Conservation (phyloP, 495 filamentous ascomycete genomes). For the Aspergillus campestris region DNA sequence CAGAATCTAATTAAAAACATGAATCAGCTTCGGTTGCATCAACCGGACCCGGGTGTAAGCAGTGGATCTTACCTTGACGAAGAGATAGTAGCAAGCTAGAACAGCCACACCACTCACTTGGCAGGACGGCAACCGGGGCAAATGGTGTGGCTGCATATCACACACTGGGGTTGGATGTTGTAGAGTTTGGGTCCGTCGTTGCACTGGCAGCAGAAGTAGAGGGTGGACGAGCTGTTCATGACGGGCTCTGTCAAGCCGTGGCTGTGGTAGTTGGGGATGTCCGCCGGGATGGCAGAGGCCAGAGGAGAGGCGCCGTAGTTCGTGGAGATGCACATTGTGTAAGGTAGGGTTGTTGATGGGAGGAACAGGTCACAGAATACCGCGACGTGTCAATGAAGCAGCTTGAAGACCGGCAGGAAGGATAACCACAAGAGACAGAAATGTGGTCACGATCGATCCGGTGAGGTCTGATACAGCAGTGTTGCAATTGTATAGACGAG, state of each 20-base stretch:
- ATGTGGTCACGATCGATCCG: too few relatives aligned
- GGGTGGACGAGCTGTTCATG: conserved; percentile 4
- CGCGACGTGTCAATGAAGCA: too few relatives aligned
- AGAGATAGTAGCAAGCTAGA: neutral
- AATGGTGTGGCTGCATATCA: conserved; percentile 22
- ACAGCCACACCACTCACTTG: conserved; percentile 17
- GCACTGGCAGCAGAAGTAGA: conserved; percentile 37
- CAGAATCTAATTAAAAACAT: neutral
- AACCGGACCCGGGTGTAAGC: too few relatives aligned
- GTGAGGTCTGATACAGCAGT: too few relatives aligned
- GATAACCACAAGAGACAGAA: too few relatives aligned
- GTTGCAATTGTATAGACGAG: too few relatives aligned
- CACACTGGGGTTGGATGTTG: conserved; percentile 24
- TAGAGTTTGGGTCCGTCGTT: conserved; percentile 34
- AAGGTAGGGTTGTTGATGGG: neutral
- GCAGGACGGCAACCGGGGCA: conserved; percentile 22
- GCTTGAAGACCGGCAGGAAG: too few relatives aligned
- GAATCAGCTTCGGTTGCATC: too few relatives aligned
- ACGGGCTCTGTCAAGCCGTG: neutral
- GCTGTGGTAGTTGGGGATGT: neutral
- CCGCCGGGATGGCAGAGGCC: neutral
- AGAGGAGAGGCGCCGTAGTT: neutral
- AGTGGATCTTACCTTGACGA: conserved; percentile 7
- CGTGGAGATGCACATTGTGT: neutral
- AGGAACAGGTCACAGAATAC: too few relatives aligned